Conservation (phyloP, 1,284 basidiomycete genomes). For the Apiotrichum mycotoxinovorans region DNA sequence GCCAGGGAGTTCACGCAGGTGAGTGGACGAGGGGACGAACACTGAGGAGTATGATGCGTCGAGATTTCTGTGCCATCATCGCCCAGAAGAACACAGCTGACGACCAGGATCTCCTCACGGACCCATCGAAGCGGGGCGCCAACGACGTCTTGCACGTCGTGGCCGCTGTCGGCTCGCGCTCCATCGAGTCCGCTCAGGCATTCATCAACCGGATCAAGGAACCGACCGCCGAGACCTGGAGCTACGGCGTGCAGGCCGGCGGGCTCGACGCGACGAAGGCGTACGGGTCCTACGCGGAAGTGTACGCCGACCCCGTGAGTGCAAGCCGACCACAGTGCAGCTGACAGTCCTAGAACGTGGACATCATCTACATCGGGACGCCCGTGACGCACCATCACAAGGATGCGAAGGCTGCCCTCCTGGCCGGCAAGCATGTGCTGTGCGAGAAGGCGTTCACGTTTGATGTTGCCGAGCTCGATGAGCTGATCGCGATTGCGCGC, state of each 20-base stretch:
- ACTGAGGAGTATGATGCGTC: too few species aligned
- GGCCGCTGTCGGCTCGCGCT: constrained; percentile 74
- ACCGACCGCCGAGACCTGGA: constrained; percentile 9
- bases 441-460: constrained; percentile 68
- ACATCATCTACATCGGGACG: constrained; percentile 77
- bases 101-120: constrained; percentile 28
- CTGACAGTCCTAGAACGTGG: constrained; percentile 64
- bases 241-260: constrained; percentile 32
- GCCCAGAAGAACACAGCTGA: background rate
- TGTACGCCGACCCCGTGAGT: constrained; percentile 65
- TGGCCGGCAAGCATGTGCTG: constrained; percentile 77
- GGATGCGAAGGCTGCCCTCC: constrained; percentile 69
- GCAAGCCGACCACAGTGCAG: constrained; percentile 47
- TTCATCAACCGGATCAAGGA: constrained; percentile 59
- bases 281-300: constrained; percentile 71
- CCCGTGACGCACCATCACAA: constrained; percentile 80
- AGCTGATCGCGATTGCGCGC: constrained; percentile 67
- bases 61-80: too few species aligned
- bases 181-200: constrained; percentile 61
- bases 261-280: constrained; percentile 56
- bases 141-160: constrained; percentile 72
- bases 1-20: constrained; percentile 39
- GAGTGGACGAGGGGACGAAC: too few species aligned
- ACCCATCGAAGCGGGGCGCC: constrained; percentile 56
- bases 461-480: constrained; percentile 53